Percentiles rank a stretch among this genome's conserved stretches.
These are phyloP conservation scores for Pseudogymnoascus sp. DNA, from an alignment of 2,329 filamentous ascomycete species.

Conservation along the genomic window DNA sequence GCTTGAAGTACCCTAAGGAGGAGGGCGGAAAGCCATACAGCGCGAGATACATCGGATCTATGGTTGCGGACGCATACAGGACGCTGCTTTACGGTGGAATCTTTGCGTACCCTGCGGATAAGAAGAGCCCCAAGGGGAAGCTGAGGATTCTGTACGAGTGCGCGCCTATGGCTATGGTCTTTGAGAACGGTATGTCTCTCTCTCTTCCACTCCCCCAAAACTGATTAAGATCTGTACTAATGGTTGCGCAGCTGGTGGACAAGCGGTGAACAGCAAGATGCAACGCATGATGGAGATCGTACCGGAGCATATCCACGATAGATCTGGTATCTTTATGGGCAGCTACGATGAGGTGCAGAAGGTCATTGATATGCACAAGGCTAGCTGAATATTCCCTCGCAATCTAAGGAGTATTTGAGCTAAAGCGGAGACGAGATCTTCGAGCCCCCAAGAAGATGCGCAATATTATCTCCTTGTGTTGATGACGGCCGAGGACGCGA, in stretches of 20 bases:
- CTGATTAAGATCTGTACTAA: constrained; percentile 23
- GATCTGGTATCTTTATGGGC: constrained; percentile 91
- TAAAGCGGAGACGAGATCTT: not conserved
- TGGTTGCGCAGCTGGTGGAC: constrained; percentile 65
- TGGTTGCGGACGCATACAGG: constrained; percentile 97
- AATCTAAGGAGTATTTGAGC: not conserved
- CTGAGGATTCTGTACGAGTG: constrained; percentile 96
- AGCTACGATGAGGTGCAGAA: constrained; percentile 94
- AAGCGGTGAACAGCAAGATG: constrained; percentile 90
- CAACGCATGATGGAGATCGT: constrained; percentile 80
- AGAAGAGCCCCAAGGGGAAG: constrained; percentile 98
- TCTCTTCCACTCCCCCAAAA: not conserved
- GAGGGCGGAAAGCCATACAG: constrained; percentile 82
- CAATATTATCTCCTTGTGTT: not conserved
- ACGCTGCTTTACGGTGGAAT: constrained; percentile 93
- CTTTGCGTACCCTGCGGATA: constrained; percentile 95
- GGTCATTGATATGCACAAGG: constrained; percentile 47
- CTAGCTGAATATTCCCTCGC: not conserved
- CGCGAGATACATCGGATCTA: constrained; percentile 89
- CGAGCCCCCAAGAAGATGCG: not conserved
- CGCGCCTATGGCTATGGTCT: constrained; percentile 97
- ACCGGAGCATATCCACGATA: constrained; percentile 90
- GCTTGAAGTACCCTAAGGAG: constrained; percentile 70
- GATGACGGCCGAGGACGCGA: not conserved
- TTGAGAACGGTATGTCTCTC: constrained; percentile 77